These are phyloP conservation scores for Ceratobasidium sp. DNA, from an alignment of 1,284 basidiomycete species.

Conservation along the genomic window DNA sequence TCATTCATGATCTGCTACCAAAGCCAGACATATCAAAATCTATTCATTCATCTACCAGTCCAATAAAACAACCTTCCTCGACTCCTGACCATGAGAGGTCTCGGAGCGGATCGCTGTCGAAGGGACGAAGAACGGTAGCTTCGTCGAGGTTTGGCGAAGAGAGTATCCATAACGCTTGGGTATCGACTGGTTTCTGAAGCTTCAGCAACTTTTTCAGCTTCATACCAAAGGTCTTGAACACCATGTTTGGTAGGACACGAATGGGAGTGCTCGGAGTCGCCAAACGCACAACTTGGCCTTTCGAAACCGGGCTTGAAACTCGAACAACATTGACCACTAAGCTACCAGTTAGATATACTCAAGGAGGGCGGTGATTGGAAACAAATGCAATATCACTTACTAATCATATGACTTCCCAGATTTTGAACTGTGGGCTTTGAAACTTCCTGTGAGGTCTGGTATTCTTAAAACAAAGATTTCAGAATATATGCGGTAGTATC, in stretches of 20 bases:
- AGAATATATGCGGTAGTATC: slow-evolving; percentile 27
- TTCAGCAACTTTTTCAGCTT: slow-evolving; percentile 63
- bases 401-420: slow-evolving; percentile 69
- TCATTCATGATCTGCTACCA: neutral
- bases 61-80: slow-evolving; percentile 58
- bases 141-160: slow-evolving; percentile 1
- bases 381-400: slow-evolving; percentile 55
- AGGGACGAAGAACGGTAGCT: slow-evolving; percentile 16
- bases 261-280: slow-evolving; percentile 54
- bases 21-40: neutral
- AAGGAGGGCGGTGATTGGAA: neutral
- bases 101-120: slow-evolving; percentile 49
- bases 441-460: slow-evolving; percentile 65
- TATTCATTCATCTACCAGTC: slow-evolving; percentile 21
- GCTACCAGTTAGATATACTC: neutral
- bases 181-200: slow-evolving; percentile 2
- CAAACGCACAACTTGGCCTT: slow-evolving; percentile 1
- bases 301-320: slow-evolving; percentile 1
- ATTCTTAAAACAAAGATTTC: slow-evolving; percentile 59
- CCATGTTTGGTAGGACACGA: slow-evolving; percentile 72
- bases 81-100: slow-evolving; percentile 77
- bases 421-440: slow-evolving; percentile 58
- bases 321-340: slow-evolving; percentile 4
- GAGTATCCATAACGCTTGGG: slow-evolving; percentile 30
- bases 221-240: slow-evolving; percentile 64